Base-by-base conservation (phyloP, 805 yeast species). In the Starmerella bacillaris region DNA sequence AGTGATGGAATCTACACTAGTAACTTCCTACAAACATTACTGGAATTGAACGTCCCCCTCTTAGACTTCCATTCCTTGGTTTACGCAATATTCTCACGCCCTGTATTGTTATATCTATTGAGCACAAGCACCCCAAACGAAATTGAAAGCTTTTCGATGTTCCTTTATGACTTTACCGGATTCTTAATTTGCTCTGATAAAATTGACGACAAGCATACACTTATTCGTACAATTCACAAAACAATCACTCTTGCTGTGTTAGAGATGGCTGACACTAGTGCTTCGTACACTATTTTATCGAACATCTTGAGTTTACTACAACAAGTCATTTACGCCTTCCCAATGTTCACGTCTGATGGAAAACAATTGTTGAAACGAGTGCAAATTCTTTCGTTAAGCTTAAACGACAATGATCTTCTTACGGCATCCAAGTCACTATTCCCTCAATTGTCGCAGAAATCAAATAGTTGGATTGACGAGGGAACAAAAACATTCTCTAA, bases 361-460 rank as follows among this genome's bases (percentile, higher is more conserved):
- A 30, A 17, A 3, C 19, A 18, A n/a, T 16, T 44, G 2, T 17
- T 29, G 12, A 3, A 19, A n/a, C 31, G 44, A 3, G 24, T 43
- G 5, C 31, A 27, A 30, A 33, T 36, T 16, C 36, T 43, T 5
- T 34, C 42, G 3, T 30, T 38, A 1, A 24, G 18, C 3, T n/a
- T 29, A 11, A 34, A 33, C 14, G 22, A 31, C 14, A 38, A 37
- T 8, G 48, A 44, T 31, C 29, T 44, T 2, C 37, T 31, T n/a
- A 40, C 44, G 1, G 43, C 46, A 5, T 47, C 47, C 18, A 43
- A 35, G 24, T 44, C 48, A n/a, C 31, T 44, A n/a, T 30, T 32
- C 11, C 45, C 46, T 3, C 46, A 42, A 21, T 30, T 42, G 4
- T 2, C 18, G 15, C 35, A 30, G 20, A 29, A 37, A 11, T 7